Base-by-base conservation (phyloP, 495 filamentous ascomycete genomes). In the Bathelium albidoporum region DNA sequence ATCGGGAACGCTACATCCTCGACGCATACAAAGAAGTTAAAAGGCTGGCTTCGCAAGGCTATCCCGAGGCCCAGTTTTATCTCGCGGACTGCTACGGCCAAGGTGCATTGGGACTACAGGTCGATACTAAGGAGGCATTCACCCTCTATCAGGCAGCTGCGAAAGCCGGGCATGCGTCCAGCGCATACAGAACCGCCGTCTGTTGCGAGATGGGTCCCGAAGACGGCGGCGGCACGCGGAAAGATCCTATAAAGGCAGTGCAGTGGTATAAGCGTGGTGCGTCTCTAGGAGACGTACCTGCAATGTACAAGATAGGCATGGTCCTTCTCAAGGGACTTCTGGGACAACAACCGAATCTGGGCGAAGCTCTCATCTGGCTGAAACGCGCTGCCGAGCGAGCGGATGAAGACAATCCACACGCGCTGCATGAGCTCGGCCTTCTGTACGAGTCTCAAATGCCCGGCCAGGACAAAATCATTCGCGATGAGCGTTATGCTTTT, bases 251-350 rank as follows among this genome's bases (percentile, higher is more conserved):
- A 68, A 97, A 96, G 77, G 91, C 94, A 10, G 89, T 97, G 32
- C 91, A 97, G 70, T 98, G 94, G 94, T 98, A 97, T 73, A 91
- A 91, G 72, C 90, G 91, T 22, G 90, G 93, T 14, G 91, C 94
- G 1, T 83, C 88, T 7, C 79, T 97, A 4, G 94, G 94, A 14
- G 92, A 97, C 69, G 87, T 89, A 0, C 87, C 91, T 0, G 94
- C 93, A 28, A 95, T 96, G 91, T 98, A 96, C 77, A 98, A 98
- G 74, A 87, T 97, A 75, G 94, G 94, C 60, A 93, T 96, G 85
- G 96, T 98, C 70, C 78, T 89, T 66, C 80, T 96, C 31, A 97
- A 97, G 73, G 93, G 92, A 24, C 81, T 97, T n/a, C 83, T 98
- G 16, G 92, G 92, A 10, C 93, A 97, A 73, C 81, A 83, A n/a